Conservation (phyloP, 163 green algal genomes). For the Coccomyxa subellipsoidea region DNA sequence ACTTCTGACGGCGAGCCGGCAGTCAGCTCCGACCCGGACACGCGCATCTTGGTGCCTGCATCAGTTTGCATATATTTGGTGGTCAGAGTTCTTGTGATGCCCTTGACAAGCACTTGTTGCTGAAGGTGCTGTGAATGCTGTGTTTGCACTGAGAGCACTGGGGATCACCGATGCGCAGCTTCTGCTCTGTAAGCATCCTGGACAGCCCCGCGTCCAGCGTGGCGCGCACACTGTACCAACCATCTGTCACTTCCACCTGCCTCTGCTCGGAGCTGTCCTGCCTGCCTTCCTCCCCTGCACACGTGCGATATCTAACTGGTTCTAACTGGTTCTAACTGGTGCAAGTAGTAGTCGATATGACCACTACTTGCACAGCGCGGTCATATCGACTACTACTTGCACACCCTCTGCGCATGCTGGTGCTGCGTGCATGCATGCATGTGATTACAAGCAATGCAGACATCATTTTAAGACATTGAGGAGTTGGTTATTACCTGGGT, state of each 20-base stretch:
- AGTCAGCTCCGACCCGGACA: conserved; percentile 55
- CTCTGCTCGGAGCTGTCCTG: background rate
- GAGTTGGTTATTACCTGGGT: background rate
- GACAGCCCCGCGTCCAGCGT: conserved; percentile 30
- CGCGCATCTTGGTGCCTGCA: conserved; percentile 60
- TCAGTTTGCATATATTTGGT: background rate
- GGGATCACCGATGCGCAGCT: background rate
- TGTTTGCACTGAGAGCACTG: too few relatives aligned
- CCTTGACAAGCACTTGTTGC: too few relatives aligned
- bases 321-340: too few relatives aligned
- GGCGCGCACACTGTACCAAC: conserved; percentile 48
- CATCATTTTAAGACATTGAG: background rate
- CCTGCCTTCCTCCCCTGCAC: background rate
- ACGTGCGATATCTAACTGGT: background rate
- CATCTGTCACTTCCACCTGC: conserved; percentile 45
- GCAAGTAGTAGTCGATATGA: too few relatives aligned
- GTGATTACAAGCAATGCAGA: background rate
- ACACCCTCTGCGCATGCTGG: too few relatives aligned
- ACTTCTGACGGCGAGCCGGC: conserved; percentile 38
- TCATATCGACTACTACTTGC: too few relatives aligned
- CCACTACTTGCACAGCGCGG: too few relatives aligned
- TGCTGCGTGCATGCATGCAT: too few relatives aligned
- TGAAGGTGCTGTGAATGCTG: too few relatives aligned
- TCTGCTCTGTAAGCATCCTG: background rate
- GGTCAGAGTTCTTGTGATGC: background rate